Percentiles rank a stretch among this genome's conserved stretches.
These are phyloP conservation scores for Coniochaeta hoffmannii DNA, from an alignment of 2,329 filamentous ascomycete species.

Conservation along the genomic window DNA sequence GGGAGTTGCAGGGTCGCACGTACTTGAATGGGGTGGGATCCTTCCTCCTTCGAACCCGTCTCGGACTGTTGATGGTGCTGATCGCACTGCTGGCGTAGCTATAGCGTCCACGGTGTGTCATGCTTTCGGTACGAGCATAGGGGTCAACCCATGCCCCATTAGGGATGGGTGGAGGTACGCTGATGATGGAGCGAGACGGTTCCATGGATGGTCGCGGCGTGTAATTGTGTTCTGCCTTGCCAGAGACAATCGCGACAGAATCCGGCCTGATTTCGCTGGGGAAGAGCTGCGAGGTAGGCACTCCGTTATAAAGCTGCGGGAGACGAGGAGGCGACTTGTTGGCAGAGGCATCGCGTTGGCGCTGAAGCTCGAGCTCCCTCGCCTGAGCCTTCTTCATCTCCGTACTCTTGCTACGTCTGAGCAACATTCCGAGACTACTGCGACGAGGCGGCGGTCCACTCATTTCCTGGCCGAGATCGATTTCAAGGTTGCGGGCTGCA, in stretches of 20 bases:
- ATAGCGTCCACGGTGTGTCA: conserved; percentile 92
- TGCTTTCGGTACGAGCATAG: conserved; percentile 82
- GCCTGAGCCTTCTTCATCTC: conserved; percentile 58
- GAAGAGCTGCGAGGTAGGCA: conserved; percentile 36
- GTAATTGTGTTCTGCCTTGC: conserved; percentile 28
- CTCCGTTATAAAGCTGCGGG: conserved; percentile 43
- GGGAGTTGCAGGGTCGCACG: conserved; percentile 30
- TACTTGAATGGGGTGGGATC: conserved; percentile 98
- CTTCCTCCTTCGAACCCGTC: conserved; percentile 86
- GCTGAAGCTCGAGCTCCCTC: conserved; percentile 42
- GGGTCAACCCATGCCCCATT: conserved; percentile 61
- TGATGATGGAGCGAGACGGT: conserved; percentile 33
- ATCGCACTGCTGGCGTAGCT: conserved; percentile 91
- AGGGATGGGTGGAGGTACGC: conserved; percentile 48
- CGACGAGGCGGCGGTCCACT: conserved; percentile 28
- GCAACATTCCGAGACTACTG: conserved; percentile 49
- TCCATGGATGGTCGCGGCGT: conserved; percentile 46
- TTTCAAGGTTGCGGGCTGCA: conserved; percentile 4
- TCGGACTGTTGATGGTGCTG: conserved; percentile 87
- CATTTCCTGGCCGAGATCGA: conserved; percentile 18
- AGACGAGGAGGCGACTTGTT: conserved; percentile 42
- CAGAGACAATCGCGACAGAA: conserved; percentile 51
- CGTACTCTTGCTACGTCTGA: conserved; percentile 61
- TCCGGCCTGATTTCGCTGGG: conserved; percentile 60
- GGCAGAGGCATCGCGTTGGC: conserved; percentile 39